Conservation (phyloP, 176 grass and related monocot genomes). For the Paspalum vaginatum region DNA sequence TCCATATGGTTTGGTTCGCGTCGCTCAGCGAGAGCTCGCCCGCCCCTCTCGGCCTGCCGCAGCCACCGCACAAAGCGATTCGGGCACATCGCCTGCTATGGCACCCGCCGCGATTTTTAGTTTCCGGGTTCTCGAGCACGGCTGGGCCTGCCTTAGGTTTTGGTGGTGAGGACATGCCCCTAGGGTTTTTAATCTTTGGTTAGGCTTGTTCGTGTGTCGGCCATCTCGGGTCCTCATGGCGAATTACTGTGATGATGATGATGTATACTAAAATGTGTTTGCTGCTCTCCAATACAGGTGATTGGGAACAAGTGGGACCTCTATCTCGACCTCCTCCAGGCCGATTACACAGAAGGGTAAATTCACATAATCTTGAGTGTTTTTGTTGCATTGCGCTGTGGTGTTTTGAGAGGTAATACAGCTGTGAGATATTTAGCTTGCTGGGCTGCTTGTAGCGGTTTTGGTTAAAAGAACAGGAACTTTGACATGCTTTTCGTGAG, state of each 20-base stretch:
- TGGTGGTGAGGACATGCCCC: not conserved
- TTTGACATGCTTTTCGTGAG: not conserved
- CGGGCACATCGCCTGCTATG: not conserved
- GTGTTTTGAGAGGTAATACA: not conserved
- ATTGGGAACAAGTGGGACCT: slow-evolving; percentile 97
- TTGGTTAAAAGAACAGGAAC: not conserved
- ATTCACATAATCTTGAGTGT: not conserved
- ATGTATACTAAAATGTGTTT: slow-evolving; percentile 25
- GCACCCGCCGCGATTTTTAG: not conserved
- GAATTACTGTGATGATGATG: not conserved
- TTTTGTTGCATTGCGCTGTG: not conserved
- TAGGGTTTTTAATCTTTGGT: not conserved
- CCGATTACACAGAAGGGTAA: slow-evolving; percentile 91
- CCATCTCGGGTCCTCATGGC: not conserved
- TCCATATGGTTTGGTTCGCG: not conserved
- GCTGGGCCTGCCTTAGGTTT: not conserved
- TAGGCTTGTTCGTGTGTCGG: not conserved
- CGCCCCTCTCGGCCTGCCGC: not conserved
- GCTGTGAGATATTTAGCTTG: not conserved
- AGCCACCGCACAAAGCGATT: not conserved
- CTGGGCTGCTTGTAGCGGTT: not conserved
- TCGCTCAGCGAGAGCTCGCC: not conserved
- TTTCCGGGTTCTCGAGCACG: not conserved
- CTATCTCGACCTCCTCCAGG: slow-evolving; percentile 88
- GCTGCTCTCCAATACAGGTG: slow-evolving; percentile 49